A percentile compares a stretch with the other conserved stretches of the same genome.
Conservation (phyloP, 345 rosid species). For the Jatropha curcas region DNA sequence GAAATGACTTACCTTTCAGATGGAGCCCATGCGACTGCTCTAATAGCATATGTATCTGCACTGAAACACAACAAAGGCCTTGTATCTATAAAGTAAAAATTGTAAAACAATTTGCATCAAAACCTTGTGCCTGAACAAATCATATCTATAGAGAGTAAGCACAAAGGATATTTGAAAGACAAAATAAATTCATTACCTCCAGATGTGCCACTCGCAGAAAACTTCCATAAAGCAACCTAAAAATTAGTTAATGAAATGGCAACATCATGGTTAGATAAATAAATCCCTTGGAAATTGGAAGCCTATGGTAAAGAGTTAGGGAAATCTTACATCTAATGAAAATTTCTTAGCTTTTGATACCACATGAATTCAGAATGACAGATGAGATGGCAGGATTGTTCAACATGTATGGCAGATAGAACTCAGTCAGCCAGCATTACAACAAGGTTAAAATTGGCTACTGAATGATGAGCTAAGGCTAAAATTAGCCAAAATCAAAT, state of each 20-base stretch:
- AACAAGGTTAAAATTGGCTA: too few relatives aligned
- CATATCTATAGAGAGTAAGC: not conserved
- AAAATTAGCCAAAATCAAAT: too few relatives aligned
- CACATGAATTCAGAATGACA: constrained; percentile 4
- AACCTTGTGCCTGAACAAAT: not conserved
- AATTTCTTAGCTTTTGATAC: constrained; percentile 19
- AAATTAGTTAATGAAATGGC: not conserved
- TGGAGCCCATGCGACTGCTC: constrained; percentile 94
- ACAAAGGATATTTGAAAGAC: constrained; percentile 3
- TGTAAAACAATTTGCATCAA: constrained; percentile 2
- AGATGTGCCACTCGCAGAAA: constrained; percentile 45
- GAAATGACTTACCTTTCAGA: constrained; percentile 54
- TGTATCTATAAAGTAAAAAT: constrained; percentile 57
- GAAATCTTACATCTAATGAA: not conserved
- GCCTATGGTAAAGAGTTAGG: not conserved
- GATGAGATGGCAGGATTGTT: not conserved
- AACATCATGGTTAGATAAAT: constrained; percentile 4
- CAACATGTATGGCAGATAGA: not conserved
- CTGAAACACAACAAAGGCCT: constrained; percentile 82
- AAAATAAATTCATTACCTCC: constrained; percentile 49
- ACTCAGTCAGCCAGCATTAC: not conserved
- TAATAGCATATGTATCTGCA: constrained; percentile 81
- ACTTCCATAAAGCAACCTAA: constrained; percentile 98
- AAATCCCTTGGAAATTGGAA: not conserved
- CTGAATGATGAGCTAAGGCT: too few relatives aligned